Evolutionary conservation across 164 flowering plant genomes (phyloP).

Genomic region (Macadamia integrifolia): DNA sequence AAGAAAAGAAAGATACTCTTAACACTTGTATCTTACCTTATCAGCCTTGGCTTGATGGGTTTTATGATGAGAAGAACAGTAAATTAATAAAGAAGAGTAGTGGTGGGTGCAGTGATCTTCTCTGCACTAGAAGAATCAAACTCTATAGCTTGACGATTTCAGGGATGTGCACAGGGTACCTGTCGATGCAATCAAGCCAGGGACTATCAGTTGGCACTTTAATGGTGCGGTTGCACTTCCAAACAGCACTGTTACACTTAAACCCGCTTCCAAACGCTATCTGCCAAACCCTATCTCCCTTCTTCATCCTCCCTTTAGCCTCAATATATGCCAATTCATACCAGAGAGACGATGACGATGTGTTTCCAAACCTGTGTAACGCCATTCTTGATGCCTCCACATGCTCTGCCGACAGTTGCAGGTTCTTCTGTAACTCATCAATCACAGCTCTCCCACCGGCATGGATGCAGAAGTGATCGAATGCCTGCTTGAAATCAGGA

Average conservation of each 20-base stretch:
- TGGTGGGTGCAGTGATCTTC: too few species aligned
- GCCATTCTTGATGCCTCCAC: slow-evolving; percentile 71
- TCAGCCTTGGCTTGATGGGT: too few species aligned
- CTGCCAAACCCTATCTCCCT: slow-evolving; percentile 63
- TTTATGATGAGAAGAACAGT: too few species aligned
- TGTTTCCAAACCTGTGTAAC: slow-evolving; percentile 57
- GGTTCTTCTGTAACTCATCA: slow-evolving; percentile 58
- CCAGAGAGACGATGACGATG: slow-evolving; percentile 65
- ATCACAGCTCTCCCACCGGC: slow-evolving; percentile 70
- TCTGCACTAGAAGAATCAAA: too few species aligned
- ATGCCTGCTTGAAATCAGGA: slow-evolving; percentile 61
- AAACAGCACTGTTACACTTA: slow-evolving; percentile 67
- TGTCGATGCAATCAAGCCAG: slow-evolving; percentile 44
- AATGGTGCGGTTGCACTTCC: slow-evolving; percentile 59
- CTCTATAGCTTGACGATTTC: slow-evolving; percentile 28
- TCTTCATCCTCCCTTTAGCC: slow-evolving; percentile 59
- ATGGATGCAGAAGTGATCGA: slow-evolving; percentile 75
- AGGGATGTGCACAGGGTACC: slow-evolving; percentile 47
- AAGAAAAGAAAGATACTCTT: too few species aligned
- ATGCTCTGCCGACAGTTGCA: slow-evolving; percentile 48
- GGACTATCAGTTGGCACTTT: slow-evolving; percentile 35
- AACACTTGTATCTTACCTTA: too few species aligned
- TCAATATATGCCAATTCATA: slow-evolving; percentile 56
- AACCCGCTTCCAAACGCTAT: slow-evolving; percentile 66
- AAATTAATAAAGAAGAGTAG: too few species aligned